Base-by-base conservation (phyloP, 2,329 filamentous ascomycete genomes). In the Neofusicoccum cordaticola region DNA sequence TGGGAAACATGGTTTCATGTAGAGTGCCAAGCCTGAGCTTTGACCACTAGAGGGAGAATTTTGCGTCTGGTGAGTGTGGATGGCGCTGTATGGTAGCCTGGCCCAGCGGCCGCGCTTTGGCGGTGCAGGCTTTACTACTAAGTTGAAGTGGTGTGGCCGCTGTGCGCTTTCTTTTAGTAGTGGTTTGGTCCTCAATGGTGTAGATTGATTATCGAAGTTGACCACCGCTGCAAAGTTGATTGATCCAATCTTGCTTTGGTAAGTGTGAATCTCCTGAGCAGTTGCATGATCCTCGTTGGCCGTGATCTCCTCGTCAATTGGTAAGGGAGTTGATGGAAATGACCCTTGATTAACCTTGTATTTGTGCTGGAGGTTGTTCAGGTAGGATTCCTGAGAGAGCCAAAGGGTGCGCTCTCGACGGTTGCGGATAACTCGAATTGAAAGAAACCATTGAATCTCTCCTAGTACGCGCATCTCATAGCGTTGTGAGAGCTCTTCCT, bases 221-320 rank as follows among this genome's bases (percentile, higher is more conserved):
- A n/a, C n/a, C n/a, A n/a, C n/a, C n/a, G 64, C 57, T 3, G 66
- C 58, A 50, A 67, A 72, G 7, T 63, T 64, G 11, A 70, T 41
- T 11, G 45, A 68, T 17, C 69, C 67, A 47, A 72, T 61, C 17
- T 65, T 51, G 58, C 69, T 53, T 44, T 71, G 45, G 53, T 69
- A 71, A 15, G 47, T 22, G 45, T 66, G 51, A 15, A 66, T 67
- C 13, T 66, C 50, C 11, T 47, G 19, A 12, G 45, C 11, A 27
- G 22, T 57, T 17, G 57, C 19, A 42, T 68, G 12, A 50, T 64
- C 45, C n/a, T 61, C 68, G 34, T 12, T 41, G 39, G 41, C 44
- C 47, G 50, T 58, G 50, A 50, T 9, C 6, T 19, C 8, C 22
- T 68, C 37, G 17, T 63, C 53, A 8, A 44, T 19, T 8, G 41